phyloP scores from a whole-genome alignment of 2,329 filamentous ascomycete genomes.

The Septoria linicola region DNA sequence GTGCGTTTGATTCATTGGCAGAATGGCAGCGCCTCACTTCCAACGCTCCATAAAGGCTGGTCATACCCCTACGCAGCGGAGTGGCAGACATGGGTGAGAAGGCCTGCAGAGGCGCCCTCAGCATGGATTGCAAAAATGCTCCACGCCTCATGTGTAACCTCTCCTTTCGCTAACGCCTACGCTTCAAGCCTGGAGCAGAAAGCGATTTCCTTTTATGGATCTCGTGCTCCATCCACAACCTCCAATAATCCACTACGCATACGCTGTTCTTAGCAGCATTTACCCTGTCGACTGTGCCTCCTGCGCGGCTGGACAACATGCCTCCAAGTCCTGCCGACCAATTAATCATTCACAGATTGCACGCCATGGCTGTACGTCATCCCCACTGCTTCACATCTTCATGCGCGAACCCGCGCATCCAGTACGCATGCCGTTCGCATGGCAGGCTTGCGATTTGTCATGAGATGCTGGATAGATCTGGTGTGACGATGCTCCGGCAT shows the following conservation, averaged over 20 bases:
- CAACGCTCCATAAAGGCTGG: not conserved
- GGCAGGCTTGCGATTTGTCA: constrained; percentile 26
- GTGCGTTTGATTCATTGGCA: constrained; percentile 9
- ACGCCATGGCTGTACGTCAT: constrained; percentile 16
- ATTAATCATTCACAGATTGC: constrained; percentile 1
- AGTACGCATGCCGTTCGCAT: constrained; percentile 27
- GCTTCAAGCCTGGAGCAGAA: constrained; percentile 9
- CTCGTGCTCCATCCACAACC: constrained; percentile 11
- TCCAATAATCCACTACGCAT: no score
- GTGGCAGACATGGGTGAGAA: not conserved
- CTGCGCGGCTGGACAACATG: not conserved
- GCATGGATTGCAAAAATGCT: not conserved
- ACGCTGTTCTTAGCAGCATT: constrained; percentile 13
- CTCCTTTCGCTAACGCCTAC: constrained; percentile 18
- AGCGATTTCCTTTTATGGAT: constrained; percentile 15
- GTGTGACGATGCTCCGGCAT: constrained; percentile 14
- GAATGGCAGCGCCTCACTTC: constrained; percentile 13
- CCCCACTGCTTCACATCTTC: constrained; percentile 4
- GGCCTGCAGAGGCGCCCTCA: constrained; percentile 8
- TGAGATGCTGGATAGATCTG: constrained; percentile 9
- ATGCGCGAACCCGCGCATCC: constrained; percentile 21
- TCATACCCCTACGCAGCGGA: not conserved
- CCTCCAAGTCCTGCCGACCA: no score
- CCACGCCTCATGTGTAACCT: constrained; percentile 12
- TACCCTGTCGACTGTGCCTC: not conserved